phyloP scores from a whole-genome alignment of 2,329 filamentous ascomycete species.

The Hymenotorrendiella dingleyae region DNA sequence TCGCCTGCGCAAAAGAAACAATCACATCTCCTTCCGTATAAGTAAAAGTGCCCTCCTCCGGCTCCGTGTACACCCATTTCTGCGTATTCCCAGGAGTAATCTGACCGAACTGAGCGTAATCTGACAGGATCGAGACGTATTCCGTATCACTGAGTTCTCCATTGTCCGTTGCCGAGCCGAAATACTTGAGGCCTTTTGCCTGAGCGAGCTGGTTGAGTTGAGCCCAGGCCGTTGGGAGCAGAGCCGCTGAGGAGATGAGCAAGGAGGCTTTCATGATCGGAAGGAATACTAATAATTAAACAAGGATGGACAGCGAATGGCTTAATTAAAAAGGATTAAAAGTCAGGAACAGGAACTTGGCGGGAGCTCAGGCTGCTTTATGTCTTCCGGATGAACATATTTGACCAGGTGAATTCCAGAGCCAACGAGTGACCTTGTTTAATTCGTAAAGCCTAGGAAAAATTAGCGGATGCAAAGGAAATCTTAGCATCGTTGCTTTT shows the following conservation, averaged over 20 bases:
- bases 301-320: too few relatives aligned
- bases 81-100: slow-evolving; percentile 58
- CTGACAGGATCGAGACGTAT: slow-evolving; percentile 49
- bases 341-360: too few relatives aligned
- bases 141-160: slow-evolving; percentile 39
- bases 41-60: slow-evolving; percentile 47
- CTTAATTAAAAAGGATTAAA: too few relatives aligned
- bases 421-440: too few relatives aligned
- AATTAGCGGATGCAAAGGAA: too few relatives aligned
- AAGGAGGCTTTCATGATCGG: slow-evolving; percentile 1
- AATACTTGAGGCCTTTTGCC: slow-evolving; percentile 48
- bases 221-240: slow-evolving; percentile 16
- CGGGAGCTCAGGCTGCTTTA: too few relatives aligned
- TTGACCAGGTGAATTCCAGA: too few relatives aligned
- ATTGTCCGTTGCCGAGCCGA: slow-evolving; percentile 55
- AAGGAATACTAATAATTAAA: too few relatives aligned
- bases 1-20: slow-evolving; percentile 39
- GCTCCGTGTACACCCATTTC: slow-evolving; percentile 35
- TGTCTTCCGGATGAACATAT: too few relatives aligned
- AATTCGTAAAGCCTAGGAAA: too few relatives aligned
- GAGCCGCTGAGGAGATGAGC: slow-evolving; percentile 1
- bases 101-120: slow-evolving; percentile 54
- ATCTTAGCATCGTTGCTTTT: too few relatives aligned
- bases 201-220: slow-evolving; percentile 49
- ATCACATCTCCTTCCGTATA: slow-evolving; percentile 51